Evolutionary conservation across 1,139 yeast genomes (phyloP), one percentile per base, ranked within the genome.

Genomic region (Suhomyces wounanorum): DNA sequence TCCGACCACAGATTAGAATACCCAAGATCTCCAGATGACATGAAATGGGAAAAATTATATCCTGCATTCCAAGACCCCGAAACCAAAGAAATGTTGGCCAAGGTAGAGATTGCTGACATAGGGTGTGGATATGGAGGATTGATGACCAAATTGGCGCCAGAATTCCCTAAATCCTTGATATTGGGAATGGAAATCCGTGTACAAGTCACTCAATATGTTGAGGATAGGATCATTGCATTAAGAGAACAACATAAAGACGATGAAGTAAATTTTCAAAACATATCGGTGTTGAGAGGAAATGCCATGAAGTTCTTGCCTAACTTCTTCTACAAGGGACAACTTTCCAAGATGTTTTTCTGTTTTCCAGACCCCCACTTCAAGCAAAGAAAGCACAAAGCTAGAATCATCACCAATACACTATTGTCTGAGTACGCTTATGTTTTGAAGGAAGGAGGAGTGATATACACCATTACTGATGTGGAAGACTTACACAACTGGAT

Each of bases 301-400:
- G 96, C 98, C 40, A 95, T 95, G 99, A 94, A 94, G 70, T 94
- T 94, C 64, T 73, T 92, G 57, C 98, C 99, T 31, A 94, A 94
- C 68, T 94, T 95, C 68, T 94, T 95, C 72, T 75, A 78, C 51
- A 85, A 87, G 67, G 85, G 85, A 6, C 95, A 89, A 67, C 75
- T 94, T 49, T 83, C 86, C 38, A 94, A 94, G 75, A 89, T 94
- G 83, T 94, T 94, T 70, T 94, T 95, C 74, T 95, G 99, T 70
- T 94, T 94, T 80, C 99, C 99, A 17, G 99, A 94, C 70, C 99
- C 99, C 13, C 99, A 95, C 69, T 94, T 94, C 77, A 94, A 94
- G 66, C 96, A 90, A 68, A 81, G 99, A 63, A 94, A 94, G 68
- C 99, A 95, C 71, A 94, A 94, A 75, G 98, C 98, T 8, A 81